phyloP scores from a whole-genome alignment of 345 rosid species.

The Rhizophora apiculata region DNA sequence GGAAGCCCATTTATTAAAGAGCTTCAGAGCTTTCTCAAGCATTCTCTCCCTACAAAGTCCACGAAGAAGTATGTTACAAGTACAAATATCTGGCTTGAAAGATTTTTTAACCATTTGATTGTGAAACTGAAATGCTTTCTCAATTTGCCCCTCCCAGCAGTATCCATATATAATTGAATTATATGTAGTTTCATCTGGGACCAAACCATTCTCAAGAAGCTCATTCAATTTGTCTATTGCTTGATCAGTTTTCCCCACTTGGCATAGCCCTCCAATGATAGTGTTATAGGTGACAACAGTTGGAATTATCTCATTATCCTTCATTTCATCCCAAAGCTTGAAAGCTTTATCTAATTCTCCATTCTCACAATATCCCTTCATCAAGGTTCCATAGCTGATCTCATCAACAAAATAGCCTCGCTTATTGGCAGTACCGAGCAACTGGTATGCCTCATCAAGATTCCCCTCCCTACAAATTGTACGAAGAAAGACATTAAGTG shows the following conservation, averaged over 20 bases:
- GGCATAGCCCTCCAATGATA: conserved; percentile 65
- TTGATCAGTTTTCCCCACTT: conserved; percentile 54
- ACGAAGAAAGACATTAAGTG: conserved; percentile 67
- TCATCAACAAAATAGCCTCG: conserved; percentile 73
- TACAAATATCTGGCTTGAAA: conserved; percentile 57
- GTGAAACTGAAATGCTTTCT: conserved; percentile 80
- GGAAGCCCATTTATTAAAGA: conserved; percentile 59
- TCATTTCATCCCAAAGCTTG: conserved; percentile 83
- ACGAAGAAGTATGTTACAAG: conserved; percentile 70
- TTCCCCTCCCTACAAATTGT: conserved; percentile 57
- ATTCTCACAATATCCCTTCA: conserved; percentile 60
- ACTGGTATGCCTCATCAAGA: conserved; percentile 50
- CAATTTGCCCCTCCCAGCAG: conserved; percentile 61
- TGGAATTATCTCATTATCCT: conserved; percentile 59
- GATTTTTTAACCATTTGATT: conserved; percentile 65
- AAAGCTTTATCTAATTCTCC: conserved; percentile 46
- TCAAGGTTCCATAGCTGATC: conserved; percentile 74
- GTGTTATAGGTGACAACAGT: conserved; percentile 61
- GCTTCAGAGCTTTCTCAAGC: conserved; percentile 80
- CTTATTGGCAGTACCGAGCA: conserved; percentile 51
- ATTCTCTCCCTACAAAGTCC: conserved; percentile 71
- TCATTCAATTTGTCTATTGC: conserved; percentile 69
- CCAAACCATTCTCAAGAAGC: conserved; percentile 54
- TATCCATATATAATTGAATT: conserved; percentile 71
- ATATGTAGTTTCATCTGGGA: conserved; percentile 62